Evolutionary conservation across 345 rosid species (phyloP).

Genomic region (Eucalyptus marginata): DNA sequence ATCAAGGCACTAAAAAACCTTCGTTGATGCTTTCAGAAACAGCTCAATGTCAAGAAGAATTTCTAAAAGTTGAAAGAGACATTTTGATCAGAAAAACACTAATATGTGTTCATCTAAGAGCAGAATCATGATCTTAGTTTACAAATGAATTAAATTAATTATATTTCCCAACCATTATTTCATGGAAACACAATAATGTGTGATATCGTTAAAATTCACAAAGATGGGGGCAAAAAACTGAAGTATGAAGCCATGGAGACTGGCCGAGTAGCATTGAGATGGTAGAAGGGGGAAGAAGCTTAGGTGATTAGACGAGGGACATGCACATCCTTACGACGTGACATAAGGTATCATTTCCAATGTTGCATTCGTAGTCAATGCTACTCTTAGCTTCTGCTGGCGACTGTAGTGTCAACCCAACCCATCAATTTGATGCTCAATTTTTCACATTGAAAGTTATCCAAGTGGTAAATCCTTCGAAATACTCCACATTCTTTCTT

Average conservation of each 20-base stretch:
- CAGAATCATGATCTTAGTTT: neutral
- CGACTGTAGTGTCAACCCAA: neutral
- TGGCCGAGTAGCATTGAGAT: neutral
- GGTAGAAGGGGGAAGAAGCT: neutral
- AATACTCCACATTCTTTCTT: too few relatives aligned
- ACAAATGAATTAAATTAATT: neutral
- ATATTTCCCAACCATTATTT: neutral
- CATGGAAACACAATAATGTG: neutral
- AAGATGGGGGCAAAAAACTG: neutral
- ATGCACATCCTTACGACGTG: conserved; percentile 20
- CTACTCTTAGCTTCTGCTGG: conserved; percentile 1
- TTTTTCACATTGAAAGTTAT: too few relatives aligned
- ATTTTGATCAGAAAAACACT: neutral
- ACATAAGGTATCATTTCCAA: conserved; percentile 13
- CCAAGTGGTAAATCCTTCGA: too few relatives aligned
- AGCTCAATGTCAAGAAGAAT: neutral
- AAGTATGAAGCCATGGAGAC: neutral
- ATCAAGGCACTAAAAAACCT: neutral
- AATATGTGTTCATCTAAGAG: neutral
- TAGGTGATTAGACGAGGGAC: neutral
- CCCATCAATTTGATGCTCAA: neutral
- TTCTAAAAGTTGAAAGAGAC: neutral
- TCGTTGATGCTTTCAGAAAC: neutral
- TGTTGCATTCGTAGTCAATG: conserved; percentile 17
- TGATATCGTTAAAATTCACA: neutral